A percentile compares a stretch with the other conserved stretches of the same genome.
These are phyloP conservation scores for Delitschia confertaspora DNA, from an alignment of 495 filamentous ascomycete species.

Conservation along the genomic window DNA sequence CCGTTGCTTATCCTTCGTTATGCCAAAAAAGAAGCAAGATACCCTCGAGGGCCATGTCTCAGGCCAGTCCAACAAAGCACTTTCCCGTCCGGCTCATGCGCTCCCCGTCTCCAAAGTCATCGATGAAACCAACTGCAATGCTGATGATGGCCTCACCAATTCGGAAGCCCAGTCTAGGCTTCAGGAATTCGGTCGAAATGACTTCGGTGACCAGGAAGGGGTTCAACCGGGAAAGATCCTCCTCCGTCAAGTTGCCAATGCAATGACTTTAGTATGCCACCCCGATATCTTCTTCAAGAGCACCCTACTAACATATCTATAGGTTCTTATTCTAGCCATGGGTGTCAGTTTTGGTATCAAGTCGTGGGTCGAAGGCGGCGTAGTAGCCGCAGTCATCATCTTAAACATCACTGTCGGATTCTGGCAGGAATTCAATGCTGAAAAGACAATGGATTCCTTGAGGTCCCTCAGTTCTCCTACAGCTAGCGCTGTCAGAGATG, in stretches of 20 bases:
- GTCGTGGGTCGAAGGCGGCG: conserved; percentile 77
- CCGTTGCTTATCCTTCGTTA: conserved; percentile 8
- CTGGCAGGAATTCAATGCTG: conserved; percentile 74
- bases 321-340: conserved; percentile 82
- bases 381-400: conserved; percentile 70
- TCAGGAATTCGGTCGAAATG: conserved; percentile 51
- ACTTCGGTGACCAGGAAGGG: conserved; percentile 50
- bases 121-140: conserved; percentile 49
- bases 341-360: conserved; percentile 67
- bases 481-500: conserved; percentile 67
- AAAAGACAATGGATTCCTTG: conserved; percentile 79
- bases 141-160: conserved; percentile 51
- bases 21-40: conserved; percentile 27
- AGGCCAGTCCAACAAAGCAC: conserved; percentile 45
- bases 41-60: conserved; percentile 38
- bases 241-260: conserved; percentile 55
- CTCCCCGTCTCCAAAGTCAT: conserved; percentile 47
- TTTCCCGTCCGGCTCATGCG: conserved; percentile 58
- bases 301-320: not conserved
- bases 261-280: conserved; percentile 52
- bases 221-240: conserved; percentile 52
- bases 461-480: conserved; percentile 68
- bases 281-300: not conserved
- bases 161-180: conserved; percentile 48
- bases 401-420: conserved; percentile 75